phyloP scores from a whole-genome alignment of 257 asterid species.

The Capsicum baccatum region DNA sequence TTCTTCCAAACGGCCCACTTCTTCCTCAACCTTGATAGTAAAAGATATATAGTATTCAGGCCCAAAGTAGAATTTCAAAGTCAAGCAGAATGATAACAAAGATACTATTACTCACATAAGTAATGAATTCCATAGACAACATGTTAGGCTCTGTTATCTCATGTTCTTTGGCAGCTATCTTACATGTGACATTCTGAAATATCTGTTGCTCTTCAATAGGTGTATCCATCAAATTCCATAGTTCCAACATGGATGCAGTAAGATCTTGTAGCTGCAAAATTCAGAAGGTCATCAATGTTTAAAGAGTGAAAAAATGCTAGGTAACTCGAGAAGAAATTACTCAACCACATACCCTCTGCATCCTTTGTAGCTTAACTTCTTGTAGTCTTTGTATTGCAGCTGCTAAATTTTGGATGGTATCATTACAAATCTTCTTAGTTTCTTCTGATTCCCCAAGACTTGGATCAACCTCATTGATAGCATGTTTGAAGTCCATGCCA shows the following conservation, averaged over 20 bases:
- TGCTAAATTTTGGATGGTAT: conserved; percentile 68
- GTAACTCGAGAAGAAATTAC: neutral
- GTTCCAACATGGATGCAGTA: conserved; percentile 85
- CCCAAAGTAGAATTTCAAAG: neutral
- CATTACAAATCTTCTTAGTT: conserved; percentile 63
- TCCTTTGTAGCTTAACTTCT: conserved; percentile 76
- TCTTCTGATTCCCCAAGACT: conserved; percentile 76
- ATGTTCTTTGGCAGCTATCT: conserved; percentile 88
- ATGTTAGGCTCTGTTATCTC: conserved; percentile 87
- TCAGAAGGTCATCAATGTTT: conserved; percentile 34
- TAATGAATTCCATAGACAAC: conserved; percentile 72
- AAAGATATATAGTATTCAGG: neutral
- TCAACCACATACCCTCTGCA: conserved; percentile 71
- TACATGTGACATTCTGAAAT: conserved; percentile 86
- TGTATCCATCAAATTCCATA: conserved; percentile 99
- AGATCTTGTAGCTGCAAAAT: conserved; percentile 80
- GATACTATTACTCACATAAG: conserved; percentile 57
- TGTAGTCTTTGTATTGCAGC: conserved; percentile 64
- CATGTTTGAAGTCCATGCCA: conserved; percentile 80
- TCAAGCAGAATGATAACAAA: neutral
- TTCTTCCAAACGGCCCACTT: conserved; percentile 87
- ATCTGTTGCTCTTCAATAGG: conserved; percentile 86
- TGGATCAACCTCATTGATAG: conserved; percentile 74
- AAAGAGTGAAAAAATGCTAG: conserved; percentile 18
- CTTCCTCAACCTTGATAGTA: conserved; percentile 71